Evolutionary conservation across 805 yeast species (phyloP), one percentile per base, ranked within the genome.

Genomic region (Starmerella geochares): DNA sequence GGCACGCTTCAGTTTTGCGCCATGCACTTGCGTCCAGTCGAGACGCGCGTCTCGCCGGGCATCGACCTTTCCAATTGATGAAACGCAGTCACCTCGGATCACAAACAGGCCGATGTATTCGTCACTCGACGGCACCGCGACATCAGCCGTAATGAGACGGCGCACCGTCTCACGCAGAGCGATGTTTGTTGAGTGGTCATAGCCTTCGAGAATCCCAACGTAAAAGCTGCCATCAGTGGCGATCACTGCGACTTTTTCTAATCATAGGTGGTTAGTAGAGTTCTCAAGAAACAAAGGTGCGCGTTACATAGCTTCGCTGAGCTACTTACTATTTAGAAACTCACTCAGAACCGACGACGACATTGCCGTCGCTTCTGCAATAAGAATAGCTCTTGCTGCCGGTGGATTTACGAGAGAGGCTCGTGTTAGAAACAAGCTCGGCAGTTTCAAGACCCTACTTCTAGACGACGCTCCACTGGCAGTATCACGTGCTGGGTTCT

Each of bases 111-210:
- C 71, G n/a, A 66, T 50, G 14, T 62, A 57, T 11, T 56, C 55
- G 6, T 54, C 55, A 16, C 55, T 55, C 4, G 46, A 42, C 20
- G 46, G 35, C 19, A n/a, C 7, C 1, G 62, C 46, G 0, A 59
- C 14, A 17, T 31, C 27, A 2, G 16, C 59, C 2, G 50, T 33
- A 11, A 62, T 36, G 9, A 58, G 47, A 7, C 70, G 58, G 37
- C 60, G 64, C 40, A 59, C 48, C 3, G 69, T 51, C 25, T 59
- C 40, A 3, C 62, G 44, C 17, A 67, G 57, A 8, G 63, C 57
- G n/a, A 67, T 32, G 44, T 67, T 67, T 2, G 68, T 65, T 27
- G 67, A 47, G 38, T 65, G 65, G 50, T 67, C 71, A 48, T 62
- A 67, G 25, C 70, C 69, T 25, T 64, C 65, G 20, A 67, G 60